phyloP scores from a whole-genome alignment of 495 filamentous ascomycete genomes.

The Aspergillus saccharolyticus region DNA sequence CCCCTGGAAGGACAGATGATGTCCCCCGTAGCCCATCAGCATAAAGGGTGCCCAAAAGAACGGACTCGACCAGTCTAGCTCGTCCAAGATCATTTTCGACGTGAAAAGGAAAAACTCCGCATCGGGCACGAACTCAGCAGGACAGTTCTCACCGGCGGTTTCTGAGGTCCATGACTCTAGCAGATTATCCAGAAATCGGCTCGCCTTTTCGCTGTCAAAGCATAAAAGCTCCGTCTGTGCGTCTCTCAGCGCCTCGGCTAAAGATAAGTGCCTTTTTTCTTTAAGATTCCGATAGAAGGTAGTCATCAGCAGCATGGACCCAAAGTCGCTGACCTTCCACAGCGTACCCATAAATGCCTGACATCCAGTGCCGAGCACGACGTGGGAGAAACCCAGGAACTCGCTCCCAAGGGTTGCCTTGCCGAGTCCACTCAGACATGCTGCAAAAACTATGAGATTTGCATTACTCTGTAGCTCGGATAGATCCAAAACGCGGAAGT shows the following conservation, averaged over 20 bases:
- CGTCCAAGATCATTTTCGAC: background rate
- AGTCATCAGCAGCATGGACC: background rate
- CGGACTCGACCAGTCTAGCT: background rate
- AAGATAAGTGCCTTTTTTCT: background rate
- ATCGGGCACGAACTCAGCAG: background rate
- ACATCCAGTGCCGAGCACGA: background rate
- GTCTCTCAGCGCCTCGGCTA: background rate
- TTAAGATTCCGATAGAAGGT: background rate
- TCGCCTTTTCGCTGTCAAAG: background rate
- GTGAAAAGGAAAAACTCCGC: background rate
- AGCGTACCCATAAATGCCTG: background rate
- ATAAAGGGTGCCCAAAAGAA: slow-evolving; percentile 1
- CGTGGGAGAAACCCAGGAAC: background rate
- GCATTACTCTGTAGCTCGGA: background rate
- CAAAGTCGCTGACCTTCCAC: background rate
- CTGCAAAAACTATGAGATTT: background rate
- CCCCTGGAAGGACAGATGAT: background rate
- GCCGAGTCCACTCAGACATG: background rate
- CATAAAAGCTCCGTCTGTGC: background rate
- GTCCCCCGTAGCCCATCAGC: background rate
- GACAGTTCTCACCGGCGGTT: background rate
- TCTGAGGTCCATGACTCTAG: background rate
- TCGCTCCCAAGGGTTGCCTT: background rate
- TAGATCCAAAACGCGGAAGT: background rate
- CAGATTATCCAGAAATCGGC: background rate